Evolutionary conservation across 805 yeast species (phyloP), one percentile per base, ranked within the genome.

Genomic region (Ogataea siamensis): DNA sequence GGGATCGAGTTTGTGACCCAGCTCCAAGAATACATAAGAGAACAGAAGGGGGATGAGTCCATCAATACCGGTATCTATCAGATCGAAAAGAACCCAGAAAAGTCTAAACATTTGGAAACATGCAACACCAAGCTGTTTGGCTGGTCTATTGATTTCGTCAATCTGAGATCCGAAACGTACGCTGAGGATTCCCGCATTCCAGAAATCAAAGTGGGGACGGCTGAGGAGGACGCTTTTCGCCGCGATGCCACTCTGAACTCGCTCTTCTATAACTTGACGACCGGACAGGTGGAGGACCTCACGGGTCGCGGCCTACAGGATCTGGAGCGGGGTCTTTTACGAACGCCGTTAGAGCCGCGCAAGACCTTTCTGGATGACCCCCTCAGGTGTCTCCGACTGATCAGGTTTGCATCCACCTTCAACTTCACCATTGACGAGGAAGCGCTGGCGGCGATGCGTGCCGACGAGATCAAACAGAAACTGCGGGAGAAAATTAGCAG

Each of bases 241-340:
- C 71, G 99, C 55, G 99, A 93, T 64, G 98, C 98, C 2, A 93
- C 99, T 0, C 65, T 93, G 37, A 93, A 93, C 59, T 95, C 99
- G 0, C 64, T 93, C 16, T 93, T 93, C 55, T 93, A 83, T 62
- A 93, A 93, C 60, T 71, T 93, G 36, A 73, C 73, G 37, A 74
- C 79, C 5, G 68, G 68, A 10, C 49, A 71, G 42, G 79, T 93
- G 16, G 99, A 93, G 58, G 99, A 93, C 61, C 77, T 82, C 43
- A 93, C 99, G 0, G 76, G 74, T 0, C 52, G 60, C 14, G 99
- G 99, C 0, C 54, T 89, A 5, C 56, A 71, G 6, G 99, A 93
- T 60, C 66, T 93, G 46, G 49, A 70, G 28, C 46, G 64, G 18
- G 95, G 96, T 0, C 59, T 87, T 0, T 66, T 93, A 40, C 68